Evolutionary conservation across 495 filamentous ascomycete genomes (phyloP).

Genomic region (Trichoderma reesei): DNA sequence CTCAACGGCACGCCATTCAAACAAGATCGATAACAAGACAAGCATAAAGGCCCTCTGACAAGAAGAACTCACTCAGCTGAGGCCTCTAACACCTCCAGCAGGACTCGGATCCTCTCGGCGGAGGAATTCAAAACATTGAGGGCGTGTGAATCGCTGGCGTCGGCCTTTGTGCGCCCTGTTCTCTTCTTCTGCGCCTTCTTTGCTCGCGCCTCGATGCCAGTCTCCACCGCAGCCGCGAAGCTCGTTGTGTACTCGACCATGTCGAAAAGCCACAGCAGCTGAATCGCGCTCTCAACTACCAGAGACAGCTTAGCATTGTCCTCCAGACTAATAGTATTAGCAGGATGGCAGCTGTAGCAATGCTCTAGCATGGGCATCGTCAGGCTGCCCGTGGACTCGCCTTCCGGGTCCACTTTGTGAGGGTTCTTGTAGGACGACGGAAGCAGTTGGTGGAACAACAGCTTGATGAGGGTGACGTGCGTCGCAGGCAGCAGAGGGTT

Average conservation of each 20-base stretch:
- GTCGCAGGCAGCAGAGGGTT: conserved; percentile 38
- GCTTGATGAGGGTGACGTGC: conserved; percentile 53
- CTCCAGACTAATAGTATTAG: conserved; percentile 47
- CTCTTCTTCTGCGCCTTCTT: conserved; percentile 39
- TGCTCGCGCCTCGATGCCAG: conserved; percentile 55
- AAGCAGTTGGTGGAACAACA: conserved; percentile 53
- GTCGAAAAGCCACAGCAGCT: conserved; percentile 40
- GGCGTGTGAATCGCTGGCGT: conserved; percentile 25
- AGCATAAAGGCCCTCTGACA: neutral
- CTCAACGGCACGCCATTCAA: neutral
- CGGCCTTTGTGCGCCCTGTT: conserved; percentile 30
- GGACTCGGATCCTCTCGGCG: conserved; percentile 26
- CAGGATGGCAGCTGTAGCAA: conserved; percentile 63
- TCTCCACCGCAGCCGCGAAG: conserved; percentile 43
- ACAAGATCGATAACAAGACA: neutral
- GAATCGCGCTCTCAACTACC: conserved; percentile 60
- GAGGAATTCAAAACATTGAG: conserved; percentile 27
- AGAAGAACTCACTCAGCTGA: neutral
- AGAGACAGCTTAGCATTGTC: conserved; percentile 80
- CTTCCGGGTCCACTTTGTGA: conserved; percentile 25
- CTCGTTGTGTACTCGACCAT: conserved; percentile 32
- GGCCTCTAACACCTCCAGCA: conserved; percentile 24
- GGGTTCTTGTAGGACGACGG: conserved; percentile 46
- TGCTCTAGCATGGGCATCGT: conserved; percentile 49
- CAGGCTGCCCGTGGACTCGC: conserved; percentile 33